A percentile compares a stretch with the other conserved stretches of the same genome.
Evolutionary conservation across 805 yeast genomes (phyloP).

Genomic region (Ogataea nitratoaversa): DNA sequence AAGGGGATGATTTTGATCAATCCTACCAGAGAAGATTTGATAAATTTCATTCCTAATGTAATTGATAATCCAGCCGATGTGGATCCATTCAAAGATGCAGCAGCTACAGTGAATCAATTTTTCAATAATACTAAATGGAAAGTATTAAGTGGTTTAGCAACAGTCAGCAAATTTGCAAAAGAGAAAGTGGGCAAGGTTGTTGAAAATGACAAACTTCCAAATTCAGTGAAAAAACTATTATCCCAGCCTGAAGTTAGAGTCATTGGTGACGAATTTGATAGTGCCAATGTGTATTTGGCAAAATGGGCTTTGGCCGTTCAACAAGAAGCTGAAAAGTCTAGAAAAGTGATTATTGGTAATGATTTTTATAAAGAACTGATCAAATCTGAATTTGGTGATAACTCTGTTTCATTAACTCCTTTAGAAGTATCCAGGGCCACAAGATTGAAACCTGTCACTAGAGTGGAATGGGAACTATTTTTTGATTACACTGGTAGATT

Average conservation of each 20-base stretch:
- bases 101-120: constrained; percentile 39
- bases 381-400: constrained; percentile 56
- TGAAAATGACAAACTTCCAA: constrained; percentile 43
- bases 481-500: constrained; percentile 80
- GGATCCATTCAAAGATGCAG: constrained; percentile 26
- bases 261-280: constrained; percentile 86
- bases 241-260: constrained; percentile 74
- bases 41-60: constrained; percentile 51
- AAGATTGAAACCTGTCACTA: constrained; percentile 61
- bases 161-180: constrained; percentile 62
- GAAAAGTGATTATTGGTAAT: constrained; percentile 50
- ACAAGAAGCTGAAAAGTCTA: constrained; percentile 74
- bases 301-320: constrained; percentile 96
- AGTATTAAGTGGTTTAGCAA: constrained; percentile 77
- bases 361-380: constrained; percentile 54
- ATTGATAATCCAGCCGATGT: constrained; percentile 33
- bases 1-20: constrained; percentile 70
- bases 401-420: constrained; percentile 47
- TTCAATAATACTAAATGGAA: constrained; percentile 79
- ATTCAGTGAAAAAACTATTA: constrained; percentile 52
- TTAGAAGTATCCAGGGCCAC: constrained; percentile 58
- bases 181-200: constrained; percentile 59
- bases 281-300: constrained; percentile 87
- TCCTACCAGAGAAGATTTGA: constrained; percentile 64
- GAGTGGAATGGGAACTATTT: constrained; percentile 77